phyloP scores from a whole-genome alignment of 805 yeast species.

The Candida pseudoglaebosa region DNA sequence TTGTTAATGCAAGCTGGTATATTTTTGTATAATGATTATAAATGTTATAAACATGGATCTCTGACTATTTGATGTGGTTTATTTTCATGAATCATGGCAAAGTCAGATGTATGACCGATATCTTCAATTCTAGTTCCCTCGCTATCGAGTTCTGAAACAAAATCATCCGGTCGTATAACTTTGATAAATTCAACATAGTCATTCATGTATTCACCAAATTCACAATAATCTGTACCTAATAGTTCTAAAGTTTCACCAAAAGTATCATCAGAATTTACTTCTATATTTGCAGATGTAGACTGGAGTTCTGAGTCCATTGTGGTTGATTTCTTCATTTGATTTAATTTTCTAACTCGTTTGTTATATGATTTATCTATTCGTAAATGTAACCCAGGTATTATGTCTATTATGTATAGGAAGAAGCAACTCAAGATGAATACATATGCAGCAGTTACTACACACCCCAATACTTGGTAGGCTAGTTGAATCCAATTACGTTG shows the following conservation, averaged over 20 bases:
- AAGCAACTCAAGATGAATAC: conserved; percentile 29
- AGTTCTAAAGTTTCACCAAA: conserved; percentile 28
- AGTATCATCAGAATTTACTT: not conserved
- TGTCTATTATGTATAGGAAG: conserved; percentile 33
- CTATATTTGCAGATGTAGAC: conserved; percentile 9
- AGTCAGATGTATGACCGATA: conserved; percentile 2
- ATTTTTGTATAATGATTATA: not conserved
- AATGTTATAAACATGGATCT: not conserved
- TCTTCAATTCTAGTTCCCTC: not conserved
- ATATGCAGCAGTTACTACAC: conserved; percentile 30
- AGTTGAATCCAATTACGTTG: conserved; percentile 37
- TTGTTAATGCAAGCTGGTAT: conserved; percentile 2
- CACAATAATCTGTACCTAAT: conserved; percentile 36
- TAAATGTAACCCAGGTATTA: conserved; percentile 38
- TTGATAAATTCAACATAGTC: conserved; percentile 40
- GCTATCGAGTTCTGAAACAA: conserved; percentile 14
- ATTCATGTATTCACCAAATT: conserved; percentile 38
- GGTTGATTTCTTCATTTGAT: conserved; percentile 2
- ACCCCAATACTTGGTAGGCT: conserved; percentile 37
- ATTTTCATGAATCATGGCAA: not conserved
- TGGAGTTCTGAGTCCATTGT: conserved; percentile 15
- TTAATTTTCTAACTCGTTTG: conserved; percentile 20
- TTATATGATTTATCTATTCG: conserved; percentile 39
- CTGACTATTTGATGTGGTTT: not conserved
- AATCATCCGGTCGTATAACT: conserved; percentile 34